Evolutionary conservation across 176 grass and related monocot genomes (phyloP).

Genomic region (Triticum dicoccoides): DNA sequence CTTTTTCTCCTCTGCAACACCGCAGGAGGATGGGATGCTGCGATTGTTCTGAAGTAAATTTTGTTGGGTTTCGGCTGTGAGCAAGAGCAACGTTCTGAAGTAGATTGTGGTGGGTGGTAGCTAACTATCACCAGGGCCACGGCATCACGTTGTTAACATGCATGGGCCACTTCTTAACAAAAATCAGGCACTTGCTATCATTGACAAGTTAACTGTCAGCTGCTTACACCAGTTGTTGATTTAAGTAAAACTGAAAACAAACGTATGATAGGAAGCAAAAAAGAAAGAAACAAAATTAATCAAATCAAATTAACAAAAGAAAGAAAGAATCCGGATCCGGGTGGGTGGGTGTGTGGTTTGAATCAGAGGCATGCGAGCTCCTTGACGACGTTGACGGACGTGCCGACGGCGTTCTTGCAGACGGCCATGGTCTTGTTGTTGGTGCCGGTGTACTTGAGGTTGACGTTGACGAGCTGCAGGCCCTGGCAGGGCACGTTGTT

Average conservation of each 20-base stretch:
- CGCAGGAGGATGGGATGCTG: neutral
- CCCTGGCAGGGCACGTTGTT: constrained; percentile 52
- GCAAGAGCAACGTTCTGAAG: neutral
- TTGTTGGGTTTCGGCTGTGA: no score
- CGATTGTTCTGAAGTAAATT: no score
- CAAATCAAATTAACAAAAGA: no score
- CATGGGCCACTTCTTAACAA: neutral
- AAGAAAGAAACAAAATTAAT: no score
- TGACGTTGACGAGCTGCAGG: constrained; percentile 54
- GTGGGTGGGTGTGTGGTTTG: no score
- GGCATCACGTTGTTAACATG: neutral
- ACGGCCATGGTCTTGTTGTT: constrained; percentile 38
- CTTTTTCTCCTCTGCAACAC: neutral
- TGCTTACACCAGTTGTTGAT: neutral
- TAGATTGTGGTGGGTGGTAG: neutral
- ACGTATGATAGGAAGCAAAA: no score
- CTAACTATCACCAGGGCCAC: neutral
- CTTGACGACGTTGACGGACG: constrained; percentile 18
- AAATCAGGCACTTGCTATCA: neutral
- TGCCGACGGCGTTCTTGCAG: constrained; percentile 40
- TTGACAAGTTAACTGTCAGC: neutral
- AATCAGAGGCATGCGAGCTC: constrained; percentile 40
- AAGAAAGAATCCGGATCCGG: no score
- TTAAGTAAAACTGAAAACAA: no score
- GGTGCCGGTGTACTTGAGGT: constrained; percentile 30